Base-by-base conservation (phyloP, 768 basidiomycete species). In the Phallus indusiatus region DNA sequence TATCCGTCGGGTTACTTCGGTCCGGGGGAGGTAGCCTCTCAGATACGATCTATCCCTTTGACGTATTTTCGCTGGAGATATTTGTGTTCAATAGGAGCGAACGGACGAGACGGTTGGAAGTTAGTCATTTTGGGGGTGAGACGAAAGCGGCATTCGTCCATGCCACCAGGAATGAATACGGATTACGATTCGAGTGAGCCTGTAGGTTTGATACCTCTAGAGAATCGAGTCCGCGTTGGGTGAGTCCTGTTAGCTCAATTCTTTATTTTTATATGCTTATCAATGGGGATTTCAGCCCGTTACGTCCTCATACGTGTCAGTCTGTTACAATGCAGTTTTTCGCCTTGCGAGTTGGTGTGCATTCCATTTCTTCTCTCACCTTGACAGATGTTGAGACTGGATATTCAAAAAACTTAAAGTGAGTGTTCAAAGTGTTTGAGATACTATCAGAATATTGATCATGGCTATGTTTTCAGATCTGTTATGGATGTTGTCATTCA, bases 251-350 rank as follows among this genome's bases (percentile, higher is more conserved):
- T 28, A 7, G 28, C 28, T 28, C 28, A 14, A 33, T 36, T 10
- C 14, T 22, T 1, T 20, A 8, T 28, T 56, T 20, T 54, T 17
- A 6, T 51, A 10, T 24, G n/a, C 16, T 50, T 54, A 8, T 57
- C 54, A 42, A 50, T 63, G 56, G n/a, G n/a, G n/a, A n/a, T 10
- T 10, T 9, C 63, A 92, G 89, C 11, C 90, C 90, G 12, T 75
- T 93, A 18, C 76, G 81, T n/a, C 86, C 90, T 3, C 82, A 82
- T 11, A 85, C 88, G 1, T 90, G 90, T 67, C 90, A 93, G 68
- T 89, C 88, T 18, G 88, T 93, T 22, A 76, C 88, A 46, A 90
- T 94, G 85, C 80, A 86, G 60, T 92, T 93, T 65, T 71, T 94
- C 50, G 90, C 91, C 2, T 73, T 94, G 52, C 78, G 81, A 8